Conservation (phyloP, 805 yeast genomes). For the Brettanomyces nanus region DNA sequence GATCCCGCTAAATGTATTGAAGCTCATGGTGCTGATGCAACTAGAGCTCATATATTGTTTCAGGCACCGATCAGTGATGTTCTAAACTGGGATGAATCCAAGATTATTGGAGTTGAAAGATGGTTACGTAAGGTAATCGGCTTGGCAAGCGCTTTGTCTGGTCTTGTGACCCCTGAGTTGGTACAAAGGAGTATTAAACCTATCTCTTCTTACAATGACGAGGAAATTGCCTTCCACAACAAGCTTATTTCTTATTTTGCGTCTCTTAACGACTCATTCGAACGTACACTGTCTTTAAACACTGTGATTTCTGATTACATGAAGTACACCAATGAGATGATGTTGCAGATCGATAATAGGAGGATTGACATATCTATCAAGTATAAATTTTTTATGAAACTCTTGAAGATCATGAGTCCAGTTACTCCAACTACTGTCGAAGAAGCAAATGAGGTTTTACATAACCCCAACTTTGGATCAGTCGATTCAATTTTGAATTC, state of each 20-base stretch:
- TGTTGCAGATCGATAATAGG: slow-evolving; percentile 29
- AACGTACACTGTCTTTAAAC: slow-evolving; percentile 55
- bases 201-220: slow-evolving; percentile 19
- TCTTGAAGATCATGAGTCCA: slow-evolving; percentile 65
- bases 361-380: slow-evolving; percentile 33
- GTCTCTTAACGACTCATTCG: slow-evolving; percentile 53
- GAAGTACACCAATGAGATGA: slow-evolving; percentile 61
- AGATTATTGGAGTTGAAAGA: slow-evolving; percentile 79
- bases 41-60: slow-evolving; percentile 86
- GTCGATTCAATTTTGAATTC: slow-evolving; percentile 41
- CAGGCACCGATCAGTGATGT: slow-evolving; percentile 83
- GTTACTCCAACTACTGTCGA: slow-evolving; percentile 77
- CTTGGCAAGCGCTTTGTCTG: slow-evolving; percentile 18
- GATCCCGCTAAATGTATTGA: slow-evolving; percentile 75
- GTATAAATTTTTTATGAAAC: slow-evolving; percentile 28
- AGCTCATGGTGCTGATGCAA: slow-evolving; percentile 86
- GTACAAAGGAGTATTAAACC: slow-evolving; percentile 12
- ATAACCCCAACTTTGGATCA: slow-evolving; percentile 14
- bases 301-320: slow-evolving; percentile 85
- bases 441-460: slow-evolving; percentile 62
- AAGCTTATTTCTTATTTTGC: slow-evolving; percentile 39
- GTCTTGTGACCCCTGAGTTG: slow-evolving; percentile 3
- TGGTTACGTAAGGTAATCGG: slow-evolving; percentile 63
- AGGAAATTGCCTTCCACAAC: slow-evolving; percentile 53
- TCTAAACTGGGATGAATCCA: slow-evolving; percentile 83